Evolutionary conservation across 208 protist genomes (phyloP).

Genomic region (Crithidia fasciculata): DNA sequence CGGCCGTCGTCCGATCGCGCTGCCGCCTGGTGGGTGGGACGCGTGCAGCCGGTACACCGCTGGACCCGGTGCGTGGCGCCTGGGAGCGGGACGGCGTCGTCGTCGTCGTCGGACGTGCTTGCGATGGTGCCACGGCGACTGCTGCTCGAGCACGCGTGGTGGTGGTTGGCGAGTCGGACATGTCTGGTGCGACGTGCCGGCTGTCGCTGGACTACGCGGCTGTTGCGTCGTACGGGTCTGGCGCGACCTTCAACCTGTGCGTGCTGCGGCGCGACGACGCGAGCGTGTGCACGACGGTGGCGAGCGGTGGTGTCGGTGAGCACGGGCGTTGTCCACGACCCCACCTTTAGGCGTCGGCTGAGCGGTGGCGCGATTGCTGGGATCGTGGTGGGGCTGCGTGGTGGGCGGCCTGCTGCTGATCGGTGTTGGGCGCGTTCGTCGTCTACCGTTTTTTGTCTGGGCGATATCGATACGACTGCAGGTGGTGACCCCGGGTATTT

Average conservation of each 20-base stretch:
- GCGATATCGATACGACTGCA: too few species aligned
- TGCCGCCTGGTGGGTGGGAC: constrained; percentile 43
- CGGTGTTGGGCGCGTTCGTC: too few species aligned
- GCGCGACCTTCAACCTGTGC: constrained; percentile 55
- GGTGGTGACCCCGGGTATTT: too few species aligned
- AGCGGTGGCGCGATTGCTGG: too few species aligned
- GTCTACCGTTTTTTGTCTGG: too few species aligned
- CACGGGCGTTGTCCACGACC: constrained; percentile 32
- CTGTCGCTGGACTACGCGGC: constrained; percentile 33
- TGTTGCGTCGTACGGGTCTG: constrained; percentile 30
- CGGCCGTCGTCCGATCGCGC: constrained; percentile 27
- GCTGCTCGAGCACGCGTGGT: constrained; percentile 36
- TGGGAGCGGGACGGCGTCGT: constrained; percentile 17
- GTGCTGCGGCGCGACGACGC: constrained; percentile 49
- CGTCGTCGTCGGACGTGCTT: constrained; percentile 17
- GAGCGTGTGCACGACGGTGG: too few species aligned
- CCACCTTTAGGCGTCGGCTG: too few species aligned
- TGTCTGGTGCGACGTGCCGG: constrained; percentile 36
- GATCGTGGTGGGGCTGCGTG: too few species aligned
- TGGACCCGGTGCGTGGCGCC: constrained; percentile 44
- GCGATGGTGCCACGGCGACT: constrained; percentile 59
- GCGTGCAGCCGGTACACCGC: constrained; percentile 29
- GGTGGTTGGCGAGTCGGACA: constrained; percentile 32
- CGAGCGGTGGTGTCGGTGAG: constrained; percentile 35
- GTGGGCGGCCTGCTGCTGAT: too few species aligned